Conservation (phyloP, 2,329 filamentous ascomycete genomes). For the Trichoderma asperellum region DNA sequence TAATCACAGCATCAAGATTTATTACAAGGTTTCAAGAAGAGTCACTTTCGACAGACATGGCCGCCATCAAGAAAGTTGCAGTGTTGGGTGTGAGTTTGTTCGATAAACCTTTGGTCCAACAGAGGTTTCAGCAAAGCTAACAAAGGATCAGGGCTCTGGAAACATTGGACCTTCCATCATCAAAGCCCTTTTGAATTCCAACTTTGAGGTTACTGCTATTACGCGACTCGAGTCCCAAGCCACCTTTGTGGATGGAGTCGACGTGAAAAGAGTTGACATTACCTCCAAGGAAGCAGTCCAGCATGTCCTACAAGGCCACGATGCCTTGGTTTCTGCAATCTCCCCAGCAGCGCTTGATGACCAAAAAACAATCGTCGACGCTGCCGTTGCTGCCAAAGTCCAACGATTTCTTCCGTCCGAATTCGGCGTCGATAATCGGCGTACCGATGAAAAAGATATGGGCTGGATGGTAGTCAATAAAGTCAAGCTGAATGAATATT, state of each 20-base stretch:
- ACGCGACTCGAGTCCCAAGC: background rate
- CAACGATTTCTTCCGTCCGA: conserved; percentile 7
- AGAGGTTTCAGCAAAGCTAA: background rate
- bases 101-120: background rate
- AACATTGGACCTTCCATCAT: background rate
- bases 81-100: background rate
- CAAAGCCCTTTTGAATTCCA: background rate
- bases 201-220: conserved; percentile 5
- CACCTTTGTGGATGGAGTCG: background rate
- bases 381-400: conserved; percentile 1
- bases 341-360: background rate
- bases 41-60: background rate
- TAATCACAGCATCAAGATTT: background rate
- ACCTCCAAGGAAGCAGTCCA: conserved; percentile 3
- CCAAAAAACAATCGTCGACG: conserved; percentile 1
- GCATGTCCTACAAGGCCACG: background rate
- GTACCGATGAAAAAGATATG: background rate
- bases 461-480: background rate
- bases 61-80: background rate
- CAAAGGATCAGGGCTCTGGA: background rate
- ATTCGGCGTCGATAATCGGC: background rate
- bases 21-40: background rate
- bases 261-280: conserved; percentile 2
- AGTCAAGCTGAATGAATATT: background rate
- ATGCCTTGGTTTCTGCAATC: conserved; percentile 16